A percentile compares a stretch with the other conserved stretches of the same genome.
phyloP scores from a whole-genome alignment of 306 rosid species.

The Malus fusca region DNA sequence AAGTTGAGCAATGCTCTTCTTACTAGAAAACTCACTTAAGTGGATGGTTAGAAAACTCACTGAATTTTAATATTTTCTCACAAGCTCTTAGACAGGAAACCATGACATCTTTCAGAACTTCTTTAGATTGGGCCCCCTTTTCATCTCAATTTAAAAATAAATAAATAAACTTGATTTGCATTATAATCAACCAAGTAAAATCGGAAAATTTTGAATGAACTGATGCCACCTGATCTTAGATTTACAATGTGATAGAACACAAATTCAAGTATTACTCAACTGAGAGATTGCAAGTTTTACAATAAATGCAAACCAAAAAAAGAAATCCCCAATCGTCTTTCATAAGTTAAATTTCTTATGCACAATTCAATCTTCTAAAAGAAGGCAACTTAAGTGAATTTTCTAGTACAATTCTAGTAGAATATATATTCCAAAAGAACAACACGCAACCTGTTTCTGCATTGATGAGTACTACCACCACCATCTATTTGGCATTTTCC shows the following conservation, averaged over 20 bases:
- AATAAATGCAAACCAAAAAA: slow-evolving; percentile 1
- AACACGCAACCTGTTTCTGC: background rate
- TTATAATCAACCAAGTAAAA: background rate
- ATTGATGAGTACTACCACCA: background rate
- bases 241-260: background rate
- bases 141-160: background rate
- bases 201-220: background rate
- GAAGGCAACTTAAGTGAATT: background rate
- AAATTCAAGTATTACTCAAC: background rate
- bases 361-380: background rate
- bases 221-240: background rate
- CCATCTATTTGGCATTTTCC: background rate
- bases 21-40: background rate
- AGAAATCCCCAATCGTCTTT: background rate
- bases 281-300: background rate
- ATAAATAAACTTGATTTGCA: too few relatives aligned
- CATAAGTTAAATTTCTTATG: background rate
- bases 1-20: background rate
- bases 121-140: too few relatives aligned
- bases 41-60: too few relatives aligned
- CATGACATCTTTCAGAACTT: too few relatives aligned
- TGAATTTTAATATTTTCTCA: too few relatives aligned
- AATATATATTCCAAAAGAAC: background rate
- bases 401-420: background rate
- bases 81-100: too few relatives aligned